Base-by-base conservation (phyloP, 2,329 filamentous ascomycete species). In the Curvularia verruculosa region DNA sequence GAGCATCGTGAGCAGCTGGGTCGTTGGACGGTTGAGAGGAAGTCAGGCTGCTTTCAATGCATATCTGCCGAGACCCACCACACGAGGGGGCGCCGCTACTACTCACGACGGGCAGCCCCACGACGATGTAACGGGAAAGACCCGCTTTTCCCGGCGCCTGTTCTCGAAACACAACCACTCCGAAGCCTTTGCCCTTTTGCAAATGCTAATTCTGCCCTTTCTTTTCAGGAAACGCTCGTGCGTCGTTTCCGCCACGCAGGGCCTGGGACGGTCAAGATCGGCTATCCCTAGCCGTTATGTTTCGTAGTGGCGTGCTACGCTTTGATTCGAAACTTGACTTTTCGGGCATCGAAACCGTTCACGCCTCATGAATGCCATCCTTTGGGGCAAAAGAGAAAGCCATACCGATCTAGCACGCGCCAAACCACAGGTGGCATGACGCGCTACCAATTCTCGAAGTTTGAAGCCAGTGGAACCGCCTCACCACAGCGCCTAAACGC, bases 321-420 rank as follows among this genome's bases (percentile, higher is more conserved):
- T 40, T 49, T 49, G 58, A 61, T 69, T 68, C 67, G 67, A 69
- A 69, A 69, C 66, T 58, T 61, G 59, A 59, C 56, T 46, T 56
- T 56, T 47, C 55, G 45, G 50, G 46, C 46, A 43, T 56, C 58
- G 62, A 68, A 68, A 69, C 67, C 52, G 56, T 56, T 41, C 39
- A 39, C 43, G 61, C 59, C 49, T 65, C 62, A 65, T 49, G 41
- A 31, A 49, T 56, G 43, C 58, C 53, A 56, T 49, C 28, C 51
- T 52, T 48, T 31, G 19, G 26, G 49, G 37, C 21, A 31, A 45
- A 43, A 43, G 34, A 52, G 46, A 41, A 43, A 23, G 15, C 49
- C 13, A 37, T 49, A n/a, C 34, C 44, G 51, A 43, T 19, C 23
- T 13, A 51, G 45, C 24, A 47, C 34, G 49, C 52, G 54, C 52